These are phyloP conservation scores for Pittosporum tobira DNA, from an alignment of 129 eudicot species.

Conservation along the genomic window DNA sequence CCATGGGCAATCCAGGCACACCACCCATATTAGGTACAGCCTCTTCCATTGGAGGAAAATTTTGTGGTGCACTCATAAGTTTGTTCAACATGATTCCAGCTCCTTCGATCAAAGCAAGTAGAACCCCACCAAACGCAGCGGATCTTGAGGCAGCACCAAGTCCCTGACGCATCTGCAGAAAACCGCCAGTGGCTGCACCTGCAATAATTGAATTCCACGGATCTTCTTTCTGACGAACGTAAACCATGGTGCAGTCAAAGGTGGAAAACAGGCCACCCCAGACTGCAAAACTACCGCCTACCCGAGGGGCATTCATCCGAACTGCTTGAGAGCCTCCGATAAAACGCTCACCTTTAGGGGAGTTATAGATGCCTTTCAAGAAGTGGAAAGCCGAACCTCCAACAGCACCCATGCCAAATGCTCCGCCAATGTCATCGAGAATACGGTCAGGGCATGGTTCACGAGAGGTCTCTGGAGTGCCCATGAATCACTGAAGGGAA, in stretches of 20 bases:
- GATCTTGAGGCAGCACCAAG: slow-evolving; percentile 58
- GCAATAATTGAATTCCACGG: slow-evolving; percentile 96
- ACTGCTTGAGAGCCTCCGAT: slow-evolving; percentile 82
- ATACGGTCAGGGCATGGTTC: slow-evolving; percentile 88
- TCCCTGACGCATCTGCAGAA: slow-evolving; percentile 82
- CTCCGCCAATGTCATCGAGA: slow-evolving; percentile 73
- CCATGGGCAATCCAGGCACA: slow-evolving; percentile 49
- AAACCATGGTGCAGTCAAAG: slow-evolving; percentile 87
- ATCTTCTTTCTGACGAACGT: slow-evolving; percentile 80
- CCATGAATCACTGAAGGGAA: slow-evolving; percentile 28
- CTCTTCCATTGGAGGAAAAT: slow-evolving; percentile 55
- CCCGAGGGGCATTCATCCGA: slow-evolving; percentile 86
- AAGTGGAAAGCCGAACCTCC: too few relatives aligned
- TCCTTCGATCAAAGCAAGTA: slow-evolving; percentile 83
- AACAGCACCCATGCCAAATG: slow-evolving; percentile 91
- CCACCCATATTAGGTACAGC: slow-evolving; percentile 44
- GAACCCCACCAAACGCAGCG: slow-evolving; percentile 68
- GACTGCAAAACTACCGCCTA: slow-evolving; percentile 90
- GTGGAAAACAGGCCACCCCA: slow-evolving; percentile 96
- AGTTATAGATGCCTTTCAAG: slow-evolving; percentile 59
- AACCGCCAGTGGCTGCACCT: slow-evolving; percentile 96
- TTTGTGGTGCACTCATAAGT: slow-evolving; percentile 66
- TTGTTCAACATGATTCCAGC: slow-evolving; percentile 88
- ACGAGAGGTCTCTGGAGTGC: slow-evolving; percentile 77
- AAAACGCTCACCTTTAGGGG: too few relatives aligned